Evolutionary conservation across 2,329 filamentous ascomycete genomes (phyloP).

Genomic region (Botryotinia globosa): DNA sequence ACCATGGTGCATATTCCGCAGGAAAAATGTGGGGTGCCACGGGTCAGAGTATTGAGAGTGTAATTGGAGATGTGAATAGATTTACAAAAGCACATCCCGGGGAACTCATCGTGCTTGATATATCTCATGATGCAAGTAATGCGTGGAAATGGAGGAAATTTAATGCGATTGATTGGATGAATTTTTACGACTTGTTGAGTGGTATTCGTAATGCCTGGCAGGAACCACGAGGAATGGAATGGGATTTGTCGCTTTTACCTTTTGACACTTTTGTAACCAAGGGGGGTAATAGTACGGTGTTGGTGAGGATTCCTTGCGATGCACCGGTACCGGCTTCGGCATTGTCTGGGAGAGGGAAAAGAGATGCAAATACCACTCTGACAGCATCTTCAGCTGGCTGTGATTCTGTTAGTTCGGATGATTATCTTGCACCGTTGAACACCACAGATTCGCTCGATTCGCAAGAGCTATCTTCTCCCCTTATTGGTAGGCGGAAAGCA

Average conservation of each 20-base stretch:
- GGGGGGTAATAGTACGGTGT: conserved; percentile 28
- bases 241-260: conserved; percentile 27
- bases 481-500: not conserved
- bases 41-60: conserved; percentile 24
- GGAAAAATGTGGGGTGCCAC: conserved; percentile 16
- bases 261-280: conserved; percentile 28
- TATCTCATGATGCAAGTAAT: conserved; percentile 28
- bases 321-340: conserved; percentile 14
- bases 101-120: conserved; percentile 32
- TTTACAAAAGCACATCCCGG: conserved; percentile 30
- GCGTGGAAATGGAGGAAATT: not conserved
- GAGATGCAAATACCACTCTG: not conserved
- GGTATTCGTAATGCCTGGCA: conserved; percentile 28
- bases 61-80: conserved; percentile 28
- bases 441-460: not conserved
- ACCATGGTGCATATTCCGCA: conserved; percentile 18
- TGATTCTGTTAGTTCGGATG: not conserved
- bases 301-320: conserved; percentile 25
- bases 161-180: conserved; percentile 23
- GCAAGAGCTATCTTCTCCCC: not conserved
- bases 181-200: conserved; percentile 22
- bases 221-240: not conserved
- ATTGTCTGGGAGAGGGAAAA: not conserved
- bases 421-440: not conserved
- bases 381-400: not conserved